Evolutionary conservation across 2,329 filamentous ascomycete genomes (phyloP), one percentile per base, ranked within the genome.

Genomic region (Cladobotryum mycophilum): DNA sequence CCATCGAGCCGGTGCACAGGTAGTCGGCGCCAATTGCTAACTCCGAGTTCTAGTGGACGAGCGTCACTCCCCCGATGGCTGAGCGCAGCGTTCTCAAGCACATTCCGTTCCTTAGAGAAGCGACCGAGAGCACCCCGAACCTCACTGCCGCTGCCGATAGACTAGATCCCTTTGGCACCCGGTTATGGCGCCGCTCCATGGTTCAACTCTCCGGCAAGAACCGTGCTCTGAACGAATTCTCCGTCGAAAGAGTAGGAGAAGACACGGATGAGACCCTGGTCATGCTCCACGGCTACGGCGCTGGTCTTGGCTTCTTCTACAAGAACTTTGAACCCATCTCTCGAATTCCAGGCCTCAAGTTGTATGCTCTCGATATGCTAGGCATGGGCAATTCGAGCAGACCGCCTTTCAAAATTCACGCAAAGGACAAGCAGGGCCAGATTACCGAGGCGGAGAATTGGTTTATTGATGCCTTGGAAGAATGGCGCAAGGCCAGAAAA

Each of bases 231-330:
- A 97, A 99, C 64, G 93, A 99, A 64, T 93, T 96, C 67, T 90
- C 88, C 1, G 82, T 99, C 2, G 89, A 96, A 71, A 79, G 91
- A 45, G 72, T 89, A 1, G 89, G 84, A 35, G 91, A 96, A 64
- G 70, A 84, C 4, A 80, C 82, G 0, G 85, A 95, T 43, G 85
- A 97, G 63, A 93, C 89, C 41, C 76, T 99, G 14, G 92, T 99
- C 41, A 95, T 99, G 82, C 74, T 99, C 4, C 93, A 99, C 65
- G 93, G 93, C 54, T 99, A 99, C 67, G 93, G 93, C 43, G 93
- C 93, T 2, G 93, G 93, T 1, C 78, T 99, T 1, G 93, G 92
- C 18, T 97, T 99, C 71, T 99, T 95, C 76, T 99, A 96, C 76
- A 92, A 93, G 71, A 99, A 99, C 66, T 96, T 95, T 54, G 93